Base-by-base conservation (phyloP, 202 grass and related monocot genomes). In the Hordeum pubiflorum region DNA sequence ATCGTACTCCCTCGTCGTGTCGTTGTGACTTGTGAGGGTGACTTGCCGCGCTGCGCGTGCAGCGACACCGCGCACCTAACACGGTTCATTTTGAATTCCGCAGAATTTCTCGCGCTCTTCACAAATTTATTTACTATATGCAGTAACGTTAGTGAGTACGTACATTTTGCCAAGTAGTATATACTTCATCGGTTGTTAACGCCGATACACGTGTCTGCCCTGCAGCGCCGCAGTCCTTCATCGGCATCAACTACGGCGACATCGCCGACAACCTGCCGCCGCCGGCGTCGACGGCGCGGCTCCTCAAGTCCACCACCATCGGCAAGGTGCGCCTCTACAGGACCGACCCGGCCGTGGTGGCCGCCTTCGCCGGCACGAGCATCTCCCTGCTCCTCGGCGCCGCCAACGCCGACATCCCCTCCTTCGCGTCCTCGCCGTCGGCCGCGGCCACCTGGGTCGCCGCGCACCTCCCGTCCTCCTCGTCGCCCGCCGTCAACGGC, bases 191-290 rank as follows among this genome's bases (percentile, higher is more conserved):
- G 13, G 2, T 10, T 0, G 46, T 52, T 78, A 21, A 37, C 14
- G 70, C 7, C 31, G 32, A 5, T 27, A 13, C n/a, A 5, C 22
- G 27, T 50, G 3, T 52, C n/a, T 72, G 26, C 3, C 4, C 17
- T 68, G 77, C 90, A 99, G 96, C 76, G 21, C 62, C 92, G 20
- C 82, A 99, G 75, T 75, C 92, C 59, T 85, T 87, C 82, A 55
- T 99, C 77, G 96, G 96, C 60, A 85, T 99, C 64, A 99, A 99
- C 85, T 99, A 93, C 85, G 96, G 96, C 69, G 79, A 95, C 74
- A 23, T 93, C 22, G 96, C 96, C 0, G 90, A 99, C 81, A 96
- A 99, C 75, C 96, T 99, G 32, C 96, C 96, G 11, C 89, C 89
- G 72, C 80, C 88, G 13, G 59, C 92, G 9, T 58, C 66, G 37